A percentile compares a stretch with the other conserved stretches of the same genome.
These are phyloP conservation scores for Neurospora discreta DNA, from an alignment of 495 filamentous ascomycete species.

Conservation along the genomic window DNA sequence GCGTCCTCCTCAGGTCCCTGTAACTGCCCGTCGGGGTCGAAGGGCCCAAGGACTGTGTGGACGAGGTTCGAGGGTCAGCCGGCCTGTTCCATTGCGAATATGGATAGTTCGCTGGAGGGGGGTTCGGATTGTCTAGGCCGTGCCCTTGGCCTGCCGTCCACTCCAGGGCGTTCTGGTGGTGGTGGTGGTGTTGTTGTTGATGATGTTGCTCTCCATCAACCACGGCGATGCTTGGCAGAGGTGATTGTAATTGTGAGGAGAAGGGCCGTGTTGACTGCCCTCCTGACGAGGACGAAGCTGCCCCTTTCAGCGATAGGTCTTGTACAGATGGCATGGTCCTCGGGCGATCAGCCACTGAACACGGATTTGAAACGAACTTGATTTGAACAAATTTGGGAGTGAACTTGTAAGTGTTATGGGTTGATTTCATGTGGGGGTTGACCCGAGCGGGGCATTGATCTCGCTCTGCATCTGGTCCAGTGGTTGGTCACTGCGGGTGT, in stretches of 20 bases:
- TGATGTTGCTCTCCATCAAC: background rate
- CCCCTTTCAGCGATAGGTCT: background rate
- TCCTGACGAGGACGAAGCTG: background rate
- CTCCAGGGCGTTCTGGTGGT: background rate
- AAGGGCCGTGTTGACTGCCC: background rate
- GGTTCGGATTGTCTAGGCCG: background rate
- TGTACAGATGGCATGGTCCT: background rate
- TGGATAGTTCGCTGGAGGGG: slow-evolving; percentile 1
- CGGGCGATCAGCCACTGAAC: background rate
- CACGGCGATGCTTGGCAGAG: background rate
- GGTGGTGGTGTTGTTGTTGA: background rate
- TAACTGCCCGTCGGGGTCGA: slow-evolving; percentile 21
- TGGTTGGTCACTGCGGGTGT: background rate
- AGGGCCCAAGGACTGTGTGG: slow-evolving; percentile 51
- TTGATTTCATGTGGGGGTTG: background rate
- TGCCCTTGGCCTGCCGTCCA: background rate
- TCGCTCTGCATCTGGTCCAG: background rate
- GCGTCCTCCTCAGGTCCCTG: slow-evolving; percentile 37
- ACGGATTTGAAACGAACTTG: background rate
- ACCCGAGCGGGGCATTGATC: background rate
- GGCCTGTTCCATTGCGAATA: slow-evolving; percentile 4
- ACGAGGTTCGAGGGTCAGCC: slow-evolving; percentile 49
- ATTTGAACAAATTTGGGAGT: background rate
- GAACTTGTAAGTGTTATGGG: background rate
- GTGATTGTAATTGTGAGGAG: background rate